These are phyloP conservation scores for Thalassiosira profunda DNA, from an alignment of 108 stramenopile genomes.

Conservation along the genomic window DNA sequence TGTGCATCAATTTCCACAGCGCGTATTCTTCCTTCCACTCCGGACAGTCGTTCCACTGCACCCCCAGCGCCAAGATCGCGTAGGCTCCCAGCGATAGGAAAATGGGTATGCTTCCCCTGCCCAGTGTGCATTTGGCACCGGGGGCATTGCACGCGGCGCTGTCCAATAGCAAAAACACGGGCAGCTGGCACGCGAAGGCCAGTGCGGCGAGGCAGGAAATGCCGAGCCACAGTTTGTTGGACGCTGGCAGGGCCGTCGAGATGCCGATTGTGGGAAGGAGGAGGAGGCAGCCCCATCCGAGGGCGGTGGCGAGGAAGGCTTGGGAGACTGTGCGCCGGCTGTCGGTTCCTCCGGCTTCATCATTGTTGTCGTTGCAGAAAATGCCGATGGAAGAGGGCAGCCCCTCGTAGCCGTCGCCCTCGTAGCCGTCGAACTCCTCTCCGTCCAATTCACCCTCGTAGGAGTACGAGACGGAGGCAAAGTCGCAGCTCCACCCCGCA, in stretches of 20 bases:
- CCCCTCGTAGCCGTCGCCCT: no score
- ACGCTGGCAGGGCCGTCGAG: conserved; percentile 15
- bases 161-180: conserved; percentile 26
- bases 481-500: no score
- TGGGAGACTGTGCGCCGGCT: conserved; percentile 9
- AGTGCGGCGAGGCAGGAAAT: conserved; percentile 17
- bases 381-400: no score
- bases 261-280: conserved; percentile 8
- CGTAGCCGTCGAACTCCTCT: no score
- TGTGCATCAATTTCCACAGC: conserved; percentile 27
- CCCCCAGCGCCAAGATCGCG: conserved; percentile 18
- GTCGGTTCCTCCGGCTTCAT: no score
- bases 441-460: no score
- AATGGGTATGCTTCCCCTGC: conserved; percentile 19
- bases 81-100: conserved; percentile 21
- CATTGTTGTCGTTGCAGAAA: no score
- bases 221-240: conserved; percentile 14
- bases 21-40: conserved; percentile 55
- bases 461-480: no score
- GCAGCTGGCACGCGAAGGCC: conserved; percentile 15
- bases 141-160: conserved; percentile 6
- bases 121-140: conserved; percentile 8
- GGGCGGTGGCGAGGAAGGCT: conserved; percentile 15
- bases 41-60: conserved; percentile 29
- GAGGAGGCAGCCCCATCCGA: conserved; percentile 6